Evolutionary conservation across 805 yeast genomes (phyloP).

Genomic region (Yamadazyma akitaensis): DNA sequence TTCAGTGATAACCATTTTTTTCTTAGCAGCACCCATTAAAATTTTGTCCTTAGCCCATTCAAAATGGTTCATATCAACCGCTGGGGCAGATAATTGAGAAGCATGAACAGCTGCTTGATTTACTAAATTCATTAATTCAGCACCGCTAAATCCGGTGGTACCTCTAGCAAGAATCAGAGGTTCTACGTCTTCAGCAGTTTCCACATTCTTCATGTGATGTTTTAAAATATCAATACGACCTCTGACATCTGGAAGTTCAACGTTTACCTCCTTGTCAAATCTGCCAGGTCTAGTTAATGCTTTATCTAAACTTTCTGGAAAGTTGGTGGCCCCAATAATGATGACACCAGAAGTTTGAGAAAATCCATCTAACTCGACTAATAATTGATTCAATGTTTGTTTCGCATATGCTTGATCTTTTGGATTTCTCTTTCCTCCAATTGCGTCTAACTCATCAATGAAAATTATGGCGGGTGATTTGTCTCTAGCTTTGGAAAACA

Average conservation of each 20-base stretch:
- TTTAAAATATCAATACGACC: slow-evolving; percentile 91
- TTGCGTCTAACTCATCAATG: slow-evolving; percentile 97
- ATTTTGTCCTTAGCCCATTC: slow-evolving; percentile 99
- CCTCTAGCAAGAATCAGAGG: slow-evolving; percentile 91
- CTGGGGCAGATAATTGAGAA: slow-evolving; percentile 83
- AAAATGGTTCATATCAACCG: slow-evolving; percentile 86
- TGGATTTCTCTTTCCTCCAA: slow-evolving; percentile 97
- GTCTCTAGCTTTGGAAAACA: slow-evolving; percentile 88
- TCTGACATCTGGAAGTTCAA: slow-evolving; percentile 95
- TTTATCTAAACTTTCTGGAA: slow-evolving; percentile 94
- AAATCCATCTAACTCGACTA: slow-evolving; percentile 95
- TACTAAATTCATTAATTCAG: slow-evolving; percentile 90
- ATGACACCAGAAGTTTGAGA: slow-evolving; percentile 91
- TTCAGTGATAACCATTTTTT: slow-evolving; percentile 96
- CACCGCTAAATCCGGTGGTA: slow-evolving; percentile 98
- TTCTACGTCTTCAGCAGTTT: slow-evolving; percentile 80
- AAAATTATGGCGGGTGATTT: slow-evolving; percentile 96
- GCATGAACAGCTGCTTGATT: slow-evolving; percentile 98
- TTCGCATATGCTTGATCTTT: slow-evolving; percentile 97
- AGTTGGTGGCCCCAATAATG: slow-evolving; percentile 96
- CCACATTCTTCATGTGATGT: slow-evolving; percentile 90
- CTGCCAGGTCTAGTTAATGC: slow-evolving; percentile 98
- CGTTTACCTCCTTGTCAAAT: slow-evolving; percentile 92
- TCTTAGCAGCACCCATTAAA: slow-evolving; percentile 95
- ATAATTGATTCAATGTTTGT: slow-evolving; percentile 92